Evolutionary conservation across 2,329 filamentous ascomycete species (phyloP).

Genomic region (Fusarium chuoi): DNA sequence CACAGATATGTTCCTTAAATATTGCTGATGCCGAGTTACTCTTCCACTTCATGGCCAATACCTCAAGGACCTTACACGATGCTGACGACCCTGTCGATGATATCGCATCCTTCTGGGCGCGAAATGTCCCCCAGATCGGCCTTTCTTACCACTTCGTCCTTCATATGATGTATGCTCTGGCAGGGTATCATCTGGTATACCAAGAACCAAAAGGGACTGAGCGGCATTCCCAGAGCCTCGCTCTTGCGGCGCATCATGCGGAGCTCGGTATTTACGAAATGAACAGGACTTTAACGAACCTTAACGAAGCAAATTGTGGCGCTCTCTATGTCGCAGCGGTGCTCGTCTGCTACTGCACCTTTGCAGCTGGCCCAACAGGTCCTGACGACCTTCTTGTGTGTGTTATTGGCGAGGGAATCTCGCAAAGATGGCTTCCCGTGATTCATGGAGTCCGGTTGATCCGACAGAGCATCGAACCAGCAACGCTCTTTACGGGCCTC

Average conservation of each 20-base stretch:
- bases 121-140: constrained; percentile 45
- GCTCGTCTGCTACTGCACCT: constrained; percentile 46
- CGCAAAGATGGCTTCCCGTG: constrained; percentile 42
- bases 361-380: constrained; percentile 45
- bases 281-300: constrained; percentile 35
- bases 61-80: constrained; percentile 39
- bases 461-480: constrained; percentile 40
- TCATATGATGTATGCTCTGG: constrained; percentile 44
- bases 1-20: constrained; percentile 39
- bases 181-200: constrained; percentile 43
- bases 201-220: constrained; percentile 34
- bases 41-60: constrained; percentile 43
- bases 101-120: constrained; percentile 43
- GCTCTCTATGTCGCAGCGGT: constrained; percentile 44
- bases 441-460: constrained; percentile 43
- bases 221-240: constrained; percentile 25
- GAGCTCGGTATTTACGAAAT: constrained; percentile 43
- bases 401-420: constrained; percentile 33
- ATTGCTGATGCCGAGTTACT: constrained; percentile 46
- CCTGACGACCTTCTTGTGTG: constrained; percentile 45
- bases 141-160: constrained; percentile 45
- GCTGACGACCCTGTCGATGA: constrained; percentile 27
- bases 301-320: constrained; percentile 45
- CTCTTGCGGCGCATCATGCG: constrained; percentile 41
- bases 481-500: constrained; percentile 43